phyloP scores from a whole-genome alignment of 371 early-diverging fungal species.

The Saksenaea oblongispora region DNA sequence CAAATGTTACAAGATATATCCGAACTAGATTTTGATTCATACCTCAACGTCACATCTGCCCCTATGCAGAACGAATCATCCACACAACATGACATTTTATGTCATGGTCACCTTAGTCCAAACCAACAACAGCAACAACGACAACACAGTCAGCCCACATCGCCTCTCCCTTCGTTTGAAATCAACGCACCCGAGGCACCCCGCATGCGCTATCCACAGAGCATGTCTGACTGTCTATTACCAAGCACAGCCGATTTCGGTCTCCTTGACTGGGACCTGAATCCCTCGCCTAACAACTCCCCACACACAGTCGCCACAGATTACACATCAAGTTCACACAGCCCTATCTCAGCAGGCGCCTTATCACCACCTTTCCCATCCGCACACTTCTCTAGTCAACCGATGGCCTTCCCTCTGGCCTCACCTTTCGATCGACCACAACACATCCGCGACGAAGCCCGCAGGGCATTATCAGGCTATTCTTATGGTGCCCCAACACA shows the following conservation, averaged over 20 bases:
- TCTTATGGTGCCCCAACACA: neutral
- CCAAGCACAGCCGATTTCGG: neutral
- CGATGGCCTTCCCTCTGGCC: neutral
- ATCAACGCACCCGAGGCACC: slow-evolving; percentile 26
- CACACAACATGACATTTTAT: slow-evolving; percentile 28
- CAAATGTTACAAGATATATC: slow-evolving; percentile 18
- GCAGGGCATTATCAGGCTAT: neutral
- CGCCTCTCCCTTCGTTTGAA: neutral
- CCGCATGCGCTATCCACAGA: slow-evolving; percentile 20
- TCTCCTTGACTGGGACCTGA: neutral
- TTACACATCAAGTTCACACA: neutral
- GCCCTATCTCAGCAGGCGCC: neutral
- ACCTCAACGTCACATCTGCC: slow-evolving; percentile 14
- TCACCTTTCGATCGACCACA: neutral
- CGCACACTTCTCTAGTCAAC: neutral
- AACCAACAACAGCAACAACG: slow-evolving; percentile 9
- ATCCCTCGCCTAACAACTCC: neutral
- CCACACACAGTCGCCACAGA: neutral
- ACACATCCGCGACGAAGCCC: neutral
- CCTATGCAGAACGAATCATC: slow-evolving; percentile 21
- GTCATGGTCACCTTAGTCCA: slow-evolving; percentile 29
- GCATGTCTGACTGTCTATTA: slow-evolving; percentile 2
- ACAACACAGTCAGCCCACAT: neutral
- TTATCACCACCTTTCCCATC: neutral
- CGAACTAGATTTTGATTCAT: slow-evolving; percentile 23